These are phyloP conservation scores for Didymellaceae sp. DNA, from an alignment of 2,329 filamentous ascomycete species.

Conservation along the genomic window DNA sequence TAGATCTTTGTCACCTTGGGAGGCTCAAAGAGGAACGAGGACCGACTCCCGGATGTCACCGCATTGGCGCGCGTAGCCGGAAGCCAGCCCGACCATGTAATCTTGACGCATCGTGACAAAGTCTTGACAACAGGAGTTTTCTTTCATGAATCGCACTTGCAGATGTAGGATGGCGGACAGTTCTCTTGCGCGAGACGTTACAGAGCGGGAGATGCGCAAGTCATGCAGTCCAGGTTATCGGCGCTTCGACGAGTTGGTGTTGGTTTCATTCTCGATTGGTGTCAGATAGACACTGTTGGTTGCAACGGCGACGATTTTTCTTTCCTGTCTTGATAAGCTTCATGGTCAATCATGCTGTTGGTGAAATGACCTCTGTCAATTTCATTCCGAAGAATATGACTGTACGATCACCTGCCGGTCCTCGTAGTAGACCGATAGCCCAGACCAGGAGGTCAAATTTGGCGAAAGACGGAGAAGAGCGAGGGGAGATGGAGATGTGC, in stretches of 20 bases:
- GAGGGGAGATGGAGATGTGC: conserved; percentile 4
- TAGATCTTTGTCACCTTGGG: background rate
- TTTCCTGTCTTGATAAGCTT: background rate
- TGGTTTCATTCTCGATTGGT: conserved; percentile 3
- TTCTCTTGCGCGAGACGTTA: conserved; percentile 7
- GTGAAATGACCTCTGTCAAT: background rate
- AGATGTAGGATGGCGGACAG: conserved; percentile 3
- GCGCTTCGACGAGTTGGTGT: conserved; percentile 13
- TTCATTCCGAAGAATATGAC: too few relatives aligned
- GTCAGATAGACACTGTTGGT: background rate
- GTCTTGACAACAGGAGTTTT: background rate
- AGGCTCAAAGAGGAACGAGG: background rate
- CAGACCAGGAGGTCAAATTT: conserved; percentile 1
- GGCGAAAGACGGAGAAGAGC: conserved; percentile 8
- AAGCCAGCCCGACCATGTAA: background rate
- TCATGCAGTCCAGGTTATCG: conserved; percentile 12
- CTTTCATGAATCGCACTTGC: background rate
- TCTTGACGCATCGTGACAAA: background rate
- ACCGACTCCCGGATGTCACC: background rate
- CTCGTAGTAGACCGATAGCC: too few relatives aligned
- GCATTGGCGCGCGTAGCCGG: background rate
- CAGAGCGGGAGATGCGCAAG: conserved; percentile 10
- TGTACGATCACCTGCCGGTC: too few relatives aligned
- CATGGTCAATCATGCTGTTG: background rate
- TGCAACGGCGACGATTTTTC: too few relatives aligned